Percentiles rank a stretch among this genome's conserved stretches.
Evolutionary conservation across 2,329 filamentous ascomycete species (phyloP).

Genomic region (Fusarium ramigenum): DNA sequence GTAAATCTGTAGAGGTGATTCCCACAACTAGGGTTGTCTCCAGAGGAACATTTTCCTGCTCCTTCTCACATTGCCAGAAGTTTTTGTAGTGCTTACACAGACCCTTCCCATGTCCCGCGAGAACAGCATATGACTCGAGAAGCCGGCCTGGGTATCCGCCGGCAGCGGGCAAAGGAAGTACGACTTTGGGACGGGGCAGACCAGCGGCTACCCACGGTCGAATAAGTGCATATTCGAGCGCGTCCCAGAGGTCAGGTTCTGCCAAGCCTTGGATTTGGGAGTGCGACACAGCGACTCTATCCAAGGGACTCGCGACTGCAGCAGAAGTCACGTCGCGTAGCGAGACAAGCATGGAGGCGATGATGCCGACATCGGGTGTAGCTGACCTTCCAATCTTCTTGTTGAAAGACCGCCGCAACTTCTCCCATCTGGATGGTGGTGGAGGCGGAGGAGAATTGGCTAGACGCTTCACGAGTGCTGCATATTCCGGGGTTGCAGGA

Average conservation of each 20-base stretch:
- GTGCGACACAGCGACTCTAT: not conserved
- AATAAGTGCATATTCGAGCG: not conserved
- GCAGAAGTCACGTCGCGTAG: not conserved
- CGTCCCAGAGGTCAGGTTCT: not conserved
- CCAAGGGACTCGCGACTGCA: not conserved
- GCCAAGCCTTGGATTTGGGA: not conserved
- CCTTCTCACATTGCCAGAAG: not conserved
- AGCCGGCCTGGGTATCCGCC: not conserved
- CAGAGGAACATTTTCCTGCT: not conserved
- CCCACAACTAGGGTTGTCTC: not conserved
- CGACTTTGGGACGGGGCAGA: not conserved
- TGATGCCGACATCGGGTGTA: not conserved
- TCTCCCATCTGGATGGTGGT: not conserved
- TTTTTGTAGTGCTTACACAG: slow-evolving; percentile 3
- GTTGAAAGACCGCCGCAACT: not conserved
- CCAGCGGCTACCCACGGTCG: not conserved
- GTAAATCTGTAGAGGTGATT: not conserved
- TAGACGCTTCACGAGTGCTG: slow-evolving; percentile 3
- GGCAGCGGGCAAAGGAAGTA: not conserved
- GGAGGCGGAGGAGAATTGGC: not conserved
- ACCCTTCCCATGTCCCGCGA: slow-evolving; percentile 1
- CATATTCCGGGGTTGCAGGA: not conserved
- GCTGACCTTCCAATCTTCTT: slow-evolving; percentile 14
- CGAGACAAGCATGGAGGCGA: not conserved
- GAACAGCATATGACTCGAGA: not conserved